Conservation (phyloP, 352 stramenopile genomes). For the Phytophthora macrochlamydospora region DNA sequence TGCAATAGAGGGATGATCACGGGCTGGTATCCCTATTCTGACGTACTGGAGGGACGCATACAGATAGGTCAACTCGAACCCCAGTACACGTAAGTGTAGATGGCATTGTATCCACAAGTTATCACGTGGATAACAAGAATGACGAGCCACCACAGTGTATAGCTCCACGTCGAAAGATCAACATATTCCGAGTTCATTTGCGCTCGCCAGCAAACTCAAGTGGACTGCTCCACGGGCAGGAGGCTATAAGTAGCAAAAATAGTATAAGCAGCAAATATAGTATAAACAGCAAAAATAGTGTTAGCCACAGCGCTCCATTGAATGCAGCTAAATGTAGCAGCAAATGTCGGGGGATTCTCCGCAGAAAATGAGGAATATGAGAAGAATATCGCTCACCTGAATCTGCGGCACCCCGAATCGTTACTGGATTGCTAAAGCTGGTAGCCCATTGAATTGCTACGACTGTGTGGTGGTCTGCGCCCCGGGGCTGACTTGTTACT, state of each 20-base stretch:
- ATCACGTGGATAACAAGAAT: constrained; percentile 12
- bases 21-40: constrained; percentile 8
- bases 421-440: no score
- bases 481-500: constrained; percentile 30
- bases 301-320: no score
- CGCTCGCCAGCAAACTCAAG: neutral
- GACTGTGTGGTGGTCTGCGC: constrained; percentile 1
- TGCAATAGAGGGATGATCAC: constrained; percentile 5
- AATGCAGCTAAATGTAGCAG: no score
- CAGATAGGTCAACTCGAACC: neutral
- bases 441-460: neutral
- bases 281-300: no score
- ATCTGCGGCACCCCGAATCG: no score
- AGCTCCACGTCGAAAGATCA: constrained; percentile 1
- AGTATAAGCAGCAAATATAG: neutral
- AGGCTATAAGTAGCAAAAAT: neutral
- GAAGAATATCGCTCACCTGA: no score
- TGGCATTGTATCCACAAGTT: constrained; percentile 9
- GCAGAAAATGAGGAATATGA: no score
- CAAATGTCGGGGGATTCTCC: no score
- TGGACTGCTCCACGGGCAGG: neutral
- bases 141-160: constrained; percentile 13
- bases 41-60: neutral
- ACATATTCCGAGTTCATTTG: neutral
- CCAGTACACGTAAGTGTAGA: constrained; percentile 8